Conservation (phyloP, 441 rosid genomes). For the Omphalea diandra region DNA sequence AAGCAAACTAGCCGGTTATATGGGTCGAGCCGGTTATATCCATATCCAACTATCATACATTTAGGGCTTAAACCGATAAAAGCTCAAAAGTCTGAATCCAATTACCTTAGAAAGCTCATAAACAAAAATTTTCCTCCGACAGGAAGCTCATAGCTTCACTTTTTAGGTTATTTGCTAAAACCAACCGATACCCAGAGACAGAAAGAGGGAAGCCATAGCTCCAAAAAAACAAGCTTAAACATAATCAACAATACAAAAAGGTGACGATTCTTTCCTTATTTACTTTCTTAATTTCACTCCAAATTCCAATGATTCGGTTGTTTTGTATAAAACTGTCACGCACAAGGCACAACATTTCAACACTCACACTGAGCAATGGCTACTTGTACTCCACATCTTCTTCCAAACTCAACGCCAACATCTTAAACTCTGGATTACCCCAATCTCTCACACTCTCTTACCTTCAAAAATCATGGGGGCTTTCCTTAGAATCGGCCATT, state of each 20-base stretch:
- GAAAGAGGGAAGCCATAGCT: not conserved
- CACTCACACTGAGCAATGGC: not conserved
- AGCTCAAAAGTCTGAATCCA: not conserved
- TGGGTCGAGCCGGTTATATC: not conserved
- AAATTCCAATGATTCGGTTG: not conserved
- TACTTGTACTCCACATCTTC: not conserved
- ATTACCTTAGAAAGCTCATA: not conserved
- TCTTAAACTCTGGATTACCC: not conserved
- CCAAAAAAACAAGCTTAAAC: not conserved
- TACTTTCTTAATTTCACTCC: not conserved
- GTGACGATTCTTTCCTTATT: not conserved
- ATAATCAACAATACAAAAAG: not conserved
- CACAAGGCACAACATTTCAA: not conserved
- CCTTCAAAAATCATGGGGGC: constrained; percentile 12
- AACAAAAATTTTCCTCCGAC: too few relatives aligned
- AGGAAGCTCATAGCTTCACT: too few relatives aligned
- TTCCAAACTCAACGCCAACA: not conserved
- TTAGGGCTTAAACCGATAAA: not conserved
- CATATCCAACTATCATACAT: not conserved
- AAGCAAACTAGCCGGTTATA: too few relatives aligned
- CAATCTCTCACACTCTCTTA: constrained; percentile 10
- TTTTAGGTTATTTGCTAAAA: too few relatives aligned
- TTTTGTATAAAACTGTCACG: not conserved
- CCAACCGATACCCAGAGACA: not conserved
- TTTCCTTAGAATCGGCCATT: constrained; percentile 13